Percentiles rank a stretch among this genome's conserved stretches.
Evolutionary conservation across 2,329 filamentous ascomycete genomes (phyloP).

Genomic region (Macrophomina phaseolina): DNA sequence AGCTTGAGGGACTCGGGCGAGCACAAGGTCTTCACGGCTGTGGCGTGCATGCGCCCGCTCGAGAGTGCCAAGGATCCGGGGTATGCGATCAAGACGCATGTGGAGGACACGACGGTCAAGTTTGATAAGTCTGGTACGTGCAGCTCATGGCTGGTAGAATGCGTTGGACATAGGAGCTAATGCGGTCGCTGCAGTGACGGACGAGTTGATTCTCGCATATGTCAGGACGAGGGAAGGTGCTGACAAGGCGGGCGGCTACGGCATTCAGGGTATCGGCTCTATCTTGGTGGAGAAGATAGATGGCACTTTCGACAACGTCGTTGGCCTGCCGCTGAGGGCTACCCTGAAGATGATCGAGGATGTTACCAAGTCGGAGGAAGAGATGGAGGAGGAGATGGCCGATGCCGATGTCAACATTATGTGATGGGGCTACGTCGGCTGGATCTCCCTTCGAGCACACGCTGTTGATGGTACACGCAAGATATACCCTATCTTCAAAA

Average conservation of each 20-base stretch:
- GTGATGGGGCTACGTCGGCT: conserved; percentile 6
- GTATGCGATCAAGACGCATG: conserved; percentile 79
- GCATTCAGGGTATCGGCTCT: conserved; percentile 85
- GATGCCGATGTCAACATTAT: conserved; percentile 17
- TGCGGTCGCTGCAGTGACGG: conserved; percentile 57
- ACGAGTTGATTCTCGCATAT: conserved; percentile 83
- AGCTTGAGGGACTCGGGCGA: conserved; percentile 75
- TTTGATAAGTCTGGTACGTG: conserved; percentile 69
- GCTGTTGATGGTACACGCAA: conserved; percentile 23
- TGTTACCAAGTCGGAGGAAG: conserved; percentile 74
- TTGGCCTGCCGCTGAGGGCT: conserved; percentile 82
- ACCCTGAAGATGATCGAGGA: conserved; percentile 84
- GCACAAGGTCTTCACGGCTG: conserved; percentile 85
- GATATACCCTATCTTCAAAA: conserved; percentile 27
- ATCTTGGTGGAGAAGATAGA: conserved; percentile 89
- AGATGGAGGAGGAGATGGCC: conserved; percentile 56
- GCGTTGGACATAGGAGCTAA: background rate
- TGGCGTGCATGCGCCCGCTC: conserved; percentile 82
- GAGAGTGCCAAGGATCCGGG: conserved; percentile 82
- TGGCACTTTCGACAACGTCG: conserved; percentile 90
- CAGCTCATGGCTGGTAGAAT: too few relatives aligned
- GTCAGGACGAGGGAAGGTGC: conserved; percentile 87
- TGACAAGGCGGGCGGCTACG: conserved; percentile 96
- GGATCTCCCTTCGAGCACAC: background rate
- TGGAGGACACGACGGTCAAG: conserved; percentile 90